Conservation (phyloP, 139 green algal genomes). For the Nannochloris sp. region DNA sequence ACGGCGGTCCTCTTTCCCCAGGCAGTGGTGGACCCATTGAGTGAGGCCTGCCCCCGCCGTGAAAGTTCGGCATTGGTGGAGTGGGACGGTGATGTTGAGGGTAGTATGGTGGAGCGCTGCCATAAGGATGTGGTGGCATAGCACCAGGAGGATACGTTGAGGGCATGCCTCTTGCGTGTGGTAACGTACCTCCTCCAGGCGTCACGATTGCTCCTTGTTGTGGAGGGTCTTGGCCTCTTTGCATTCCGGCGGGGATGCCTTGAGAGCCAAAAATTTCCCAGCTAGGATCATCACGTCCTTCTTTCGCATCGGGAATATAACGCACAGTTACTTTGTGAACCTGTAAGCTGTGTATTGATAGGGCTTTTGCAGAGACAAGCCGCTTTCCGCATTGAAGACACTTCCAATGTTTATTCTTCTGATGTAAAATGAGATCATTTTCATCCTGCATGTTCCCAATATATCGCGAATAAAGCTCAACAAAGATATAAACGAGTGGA, state of each 20-base stretch:
- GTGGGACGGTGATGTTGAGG: too few relatives aligned
- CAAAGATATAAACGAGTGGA: too few relatives aligned
- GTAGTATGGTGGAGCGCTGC: neutral
- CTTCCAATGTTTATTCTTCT: constrained; percentile 86
- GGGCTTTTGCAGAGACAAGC: constrained; percentile 64
- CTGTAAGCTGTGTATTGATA: constrained; percentile 76
- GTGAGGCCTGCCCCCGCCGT: too few relatives aligned
- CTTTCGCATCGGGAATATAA: constrained; percentile 64
- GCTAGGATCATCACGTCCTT: constrained; percentile 63
- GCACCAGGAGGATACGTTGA: neutral
- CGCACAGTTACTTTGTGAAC: constrained; percentile 59
- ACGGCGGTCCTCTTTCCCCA: too few relatives aligned
- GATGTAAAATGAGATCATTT: constrained; percentile 76
- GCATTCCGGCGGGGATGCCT: constrained; percentile 65
- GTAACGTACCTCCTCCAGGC: neutral
- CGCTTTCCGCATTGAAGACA: constrained; percentile 70
- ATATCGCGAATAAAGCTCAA: neutral
- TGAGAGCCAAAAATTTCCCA: constrained; percentile 91
- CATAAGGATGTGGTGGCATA: neutral
- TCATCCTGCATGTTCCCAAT: constrained; percentile 61
- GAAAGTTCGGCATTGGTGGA: too few relatives aligned
- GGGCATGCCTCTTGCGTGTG: neutral
- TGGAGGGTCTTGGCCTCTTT: constrained; percentile 23
- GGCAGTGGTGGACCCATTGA: neutral
- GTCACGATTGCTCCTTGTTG: neutral